phyloP scores from a whole-genome alignment of 2,329 filamentous ascomycete species.

The Pseudogymnoascus sp. region DNA sequence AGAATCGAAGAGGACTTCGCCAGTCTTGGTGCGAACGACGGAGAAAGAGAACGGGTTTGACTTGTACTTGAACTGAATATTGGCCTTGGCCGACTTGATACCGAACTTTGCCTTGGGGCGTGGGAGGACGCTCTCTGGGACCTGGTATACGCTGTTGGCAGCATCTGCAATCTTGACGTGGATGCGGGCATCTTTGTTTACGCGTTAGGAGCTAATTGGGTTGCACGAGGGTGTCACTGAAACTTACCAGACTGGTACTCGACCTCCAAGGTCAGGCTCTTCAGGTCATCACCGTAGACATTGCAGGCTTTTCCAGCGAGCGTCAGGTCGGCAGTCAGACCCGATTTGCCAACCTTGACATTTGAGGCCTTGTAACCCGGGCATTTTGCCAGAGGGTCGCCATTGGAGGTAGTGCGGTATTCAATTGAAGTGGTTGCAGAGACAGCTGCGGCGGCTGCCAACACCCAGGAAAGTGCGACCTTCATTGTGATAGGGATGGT shows the following conservation, averaged over 20 bases:
- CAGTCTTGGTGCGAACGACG: constrained; percentile 39
- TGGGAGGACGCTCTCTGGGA: constrained; percentile 48
- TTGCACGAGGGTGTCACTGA: not conserved
- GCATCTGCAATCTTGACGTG: constrained; percentile 57
- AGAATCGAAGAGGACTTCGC: constrained; percentile 52
- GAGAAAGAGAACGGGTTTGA: constrained; percentile 53
- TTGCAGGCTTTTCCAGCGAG: constrained; percentile 53
- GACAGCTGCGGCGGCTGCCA: constrained; percentile 13
- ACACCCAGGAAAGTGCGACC: constrained; percentile 13
- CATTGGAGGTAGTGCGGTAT: not conserved
- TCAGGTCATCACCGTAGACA: constrained; percentile 48
- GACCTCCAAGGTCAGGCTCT: constrained; percentile 47
- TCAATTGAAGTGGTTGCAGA: constrained; percentile 11
- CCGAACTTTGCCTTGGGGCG: constrained; percentile 35
- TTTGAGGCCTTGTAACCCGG: constrained; percentile 46
- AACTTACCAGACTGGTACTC: constrained; percentile 49
- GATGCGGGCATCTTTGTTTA: constrained; percentile 42
- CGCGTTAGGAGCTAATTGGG: not conserved
- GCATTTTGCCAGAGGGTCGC: constrained; percentile 29
- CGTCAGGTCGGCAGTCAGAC: constrained; percentile 47
- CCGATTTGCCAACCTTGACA: constrained; percentile 33
- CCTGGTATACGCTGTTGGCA: constrained; percentile 50
- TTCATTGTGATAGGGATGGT: constrained; percentile 13
- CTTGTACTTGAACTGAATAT: constrained; percentile 43
- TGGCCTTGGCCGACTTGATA: constrained; percentile 27